Conservation (phyloP, 2,329 filamentous ascomycete genomes). For the Scedosporium minutisporum region DNA sequence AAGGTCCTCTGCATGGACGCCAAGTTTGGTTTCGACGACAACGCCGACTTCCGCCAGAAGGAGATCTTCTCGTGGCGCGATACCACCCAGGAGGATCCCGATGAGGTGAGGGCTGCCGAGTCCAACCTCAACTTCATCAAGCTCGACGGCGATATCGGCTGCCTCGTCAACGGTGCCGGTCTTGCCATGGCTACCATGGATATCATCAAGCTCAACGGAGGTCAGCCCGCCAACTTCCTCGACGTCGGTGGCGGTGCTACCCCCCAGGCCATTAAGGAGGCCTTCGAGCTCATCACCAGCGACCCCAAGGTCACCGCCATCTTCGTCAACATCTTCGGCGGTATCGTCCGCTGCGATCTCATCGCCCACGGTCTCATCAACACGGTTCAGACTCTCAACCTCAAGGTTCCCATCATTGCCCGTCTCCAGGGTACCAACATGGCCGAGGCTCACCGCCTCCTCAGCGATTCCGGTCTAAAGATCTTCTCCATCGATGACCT, state of each 20-base stretch:
- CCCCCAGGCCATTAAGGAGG: slow-evolving; percentile 90
- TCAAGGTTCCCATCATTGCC: slow-evolving; percentile 93
- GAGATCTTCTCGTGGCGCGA: slow-evolving; percentile 93
- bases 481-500: slow-evolving; percentile 99
- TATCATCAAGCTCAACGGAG: slow-evolving; percentile 99
- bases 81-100: slow-evolving; percentile 87
- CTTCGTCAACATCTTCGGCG: slow-evolving; percentile 99
- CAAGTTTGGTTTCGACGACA: slow-evolving; percentile 98
- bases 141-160: slow-evolving; percentile 98
- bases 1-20: slow-evolving; percentile 98
- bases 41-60: slow-evolving; percentile 96
- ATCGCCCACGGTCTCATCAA: slow-evolving; percentile 94
- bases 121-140: slow-evolving; percentile 99
- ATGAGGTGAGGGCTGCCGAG: slow-evolving; percentile 94
- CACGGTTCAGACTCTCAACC: slow-evolving; percentile 88
- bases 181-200: slow-evolving; percentile 99
- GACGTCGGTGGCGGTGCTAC: slow-evolving; percentile 97
- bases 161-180: slow-evolving; percentile 96
- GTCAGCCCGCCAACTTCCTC: slow-evolving; percentile 93
- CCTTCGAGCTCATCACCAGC: slow-evolving; percentile 97
- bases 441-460: slow-evolving; percentile 82
- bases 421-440: slow-evolving; percentile 98
- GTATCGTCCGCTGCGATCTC: slow-evolving; percentile 95
- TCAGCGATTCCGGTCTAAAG: slow-evolving; percentile 97
- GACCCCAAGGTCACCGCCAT: slow-evolving; percentile 97